A percentile compares a stretch with the other conserved stretches of the same genome.
Evolutionary conservation across 1,139 yeast species (phyloP).

Genomic region (Zygosaccharomyces pseudobailii): DNA sequence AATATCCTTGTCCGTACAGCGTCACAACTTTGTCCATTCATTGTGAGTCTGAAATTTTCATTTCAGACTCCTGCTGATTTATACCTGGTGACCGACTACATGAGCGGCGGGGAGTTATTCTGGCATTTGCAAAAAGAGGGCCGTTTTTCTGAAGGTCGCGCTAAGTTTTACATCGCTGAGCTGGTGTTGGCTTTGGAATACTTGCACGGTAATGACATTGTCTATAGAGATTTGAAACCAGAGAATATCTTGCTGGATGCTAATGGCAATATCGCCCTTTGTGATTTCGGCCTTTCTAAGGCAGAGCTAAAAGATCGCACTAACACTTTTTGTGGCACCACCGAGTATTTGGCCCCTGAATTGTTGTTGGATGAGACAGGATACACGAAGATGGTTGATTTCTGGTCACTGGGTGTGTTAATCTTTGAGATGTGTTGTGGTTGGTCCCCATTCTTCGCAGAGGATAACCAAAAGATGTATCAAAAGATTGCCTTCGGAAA

Average conservation of each 20-base stretch:
- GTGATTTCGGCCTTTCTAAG: constrained; percentile 95
- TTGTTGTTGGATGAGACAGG: constrained; percentile 77
- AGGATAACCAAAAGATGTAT: constrained; percentile 96
- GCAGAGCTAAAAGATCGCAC: constrained; percentile 93
- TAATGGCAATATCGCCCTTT: constrained; percentile 91
- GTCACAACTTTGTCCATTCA: constrained; percentile 79
- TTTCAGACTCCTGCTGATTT: constrained; percentile 92
- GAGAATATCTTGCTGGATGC: constrained; percentile 92
- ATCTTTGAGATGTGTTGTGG: constrained; percentile 94
- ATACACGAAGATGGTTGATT: constrained; percentile 81
- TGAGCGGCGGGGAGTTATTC: constrained; percentile 97
- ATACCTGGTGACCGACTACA: constrained; percentile 90
- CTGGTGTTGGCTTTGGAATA: constrained; percentile 87
- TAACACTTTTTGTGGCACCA: constrained; percentile 95
- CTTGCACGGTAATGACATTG: constrained; percentile 87
- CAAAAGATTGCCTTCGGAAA: constrained; percentile 97
- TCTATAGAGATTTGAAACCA: constrained; percentile 91
- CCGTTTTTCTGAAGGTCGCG: constrained; percentile 84
- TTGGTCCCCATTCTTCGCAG: constrained; percentile 99
- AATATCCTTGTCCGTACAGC: constrained; percentile 88
- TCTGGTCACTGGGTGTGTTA: constrained; percentile 78
- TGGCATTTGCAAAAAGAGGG: constrained; percentile 98
- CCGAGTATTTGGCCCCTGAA: constrained; percentile 85
- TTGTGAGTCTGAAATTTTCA: constrained; percentile 90
- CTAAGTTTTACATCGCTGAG: constrained; percentile 95